Evolutionary conservation across 78 protist species (phyloP).

Genomic region (Capsaspora owczarzaki): DNA sequence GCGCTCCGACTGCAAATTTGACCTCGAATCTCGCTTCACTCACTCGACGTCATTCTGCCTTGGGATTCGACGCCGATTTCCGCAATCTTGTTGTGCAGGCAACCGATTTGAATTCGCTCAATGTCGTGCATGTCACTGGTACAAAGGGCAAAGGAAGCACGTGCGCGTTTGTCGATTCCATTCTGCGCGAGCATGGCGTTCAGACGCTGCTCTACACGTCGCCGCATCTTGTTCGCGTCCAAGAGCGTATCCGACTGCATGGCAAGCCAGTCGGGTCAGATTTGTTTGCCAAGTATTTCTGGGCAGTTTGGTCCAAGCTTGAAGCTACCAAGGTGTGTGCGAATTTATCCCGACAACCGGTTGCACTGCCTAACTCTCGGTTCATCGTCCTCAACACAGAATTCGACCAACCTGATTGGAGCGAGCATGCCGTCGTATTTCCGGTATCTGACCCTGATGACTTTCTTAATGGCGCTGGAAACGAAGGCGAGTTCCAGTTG

Average conservation of each 20-base stretch:
- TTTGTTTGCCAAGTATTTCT: constrained; percentile 22
- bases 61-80: too few relatives aligned
- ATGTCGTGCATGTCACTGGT: constrained; percentile 54
- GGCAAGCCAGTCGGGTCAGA: constrained; percentile 25
- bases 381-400: too few relatives aligned
- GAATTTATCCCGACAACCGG: too few relatives aligned
- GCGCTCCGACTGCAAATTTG: not conserved
- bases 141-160: constrained; percentile 68
- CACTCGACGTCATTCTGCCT: too few relatives aligned
- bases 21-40: too few relatives aligned
- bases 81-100: too few relatives aligned
- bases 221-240: constrained; percentile 44
- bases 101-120: not conserved
- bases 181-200: constrained; percentile 17
- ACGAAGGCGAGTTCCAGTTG: too few relatives aligned
- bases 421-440: constrained; percentile 46
- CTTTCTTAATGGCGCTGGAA: not conserved
- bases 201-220: constrained; percentile 39
- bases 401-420: too few relatives aligned
- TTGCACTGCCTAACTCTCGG: too few relatives aligned
- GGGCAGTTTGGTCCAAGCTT: not conserved
- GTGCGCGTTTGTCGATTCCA: not conserved
- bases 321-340: not conserved
- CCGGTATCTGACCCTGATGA: constrained; percentile 42
- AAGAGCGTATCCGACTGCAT: constrained; percentile 38